Evolutionary conservation across 108 stramenopile species (phyloP).

Genomic region (Conticribra guillardii): DNA sequence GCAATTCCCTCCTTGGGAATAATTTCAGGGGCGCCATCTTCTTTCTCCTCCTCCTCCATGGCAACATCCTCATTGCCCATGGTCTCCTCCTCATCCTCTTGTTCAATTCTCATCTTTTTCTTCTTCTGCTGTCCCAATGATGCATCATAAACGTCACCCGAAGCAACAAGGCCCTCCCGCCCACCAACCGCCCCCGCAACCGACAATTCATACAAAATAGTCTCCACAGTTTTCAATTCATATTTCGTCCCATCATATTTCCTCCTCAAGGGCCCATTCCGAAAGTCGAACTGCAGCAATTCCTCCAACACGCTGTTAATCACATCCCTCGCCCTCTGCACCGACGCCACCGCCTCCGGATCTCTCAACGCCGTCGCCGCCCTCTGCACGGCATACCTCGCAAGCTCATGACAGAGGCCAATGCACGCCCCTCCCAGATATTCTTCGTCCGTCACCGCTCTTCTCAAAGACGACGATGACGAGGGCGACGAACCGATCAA

Average conservation of each 20-base stretch:
- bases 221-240: slow-evolving; percentile 77
- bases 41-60: slow-evolving; percentile 17
- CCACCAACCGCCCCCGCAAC: slow-evolving; percentile 56
- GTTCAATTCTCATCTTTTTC: slow-evolving; percentile 26
- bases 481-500: background rate
- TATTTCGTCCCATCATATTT: slow-evolving; percentile 90
- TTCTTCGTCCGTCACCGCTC: slow-evolving; percentile 75
- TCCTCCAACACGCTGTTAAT: slow-evolving; percentile 63
- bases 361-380: slow-evolving; percentile 54
- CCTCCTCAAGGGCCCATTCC: slow-evolving; percentile 91
- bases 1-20: slow-evolving; percentile 56
- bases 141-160: too few species aligned
- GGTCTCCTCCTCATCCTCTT: slow-evolving; percentile 23
- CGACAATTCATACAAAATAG: slow-evolving; percentile 85
- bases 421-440: slow-evolving; percentile 82
- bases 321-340: slow-evolving; percentile 60
- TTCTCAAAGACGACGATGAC: slow-evolving; percentile 1
- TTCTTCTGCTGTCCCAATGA: background rate
- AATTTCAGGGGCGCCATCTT: background rate
- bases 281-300: slow-evolving; percentile 86
- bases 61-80: slow-evolving; percentile 14
- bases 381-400: slow-evolving; percentile 68
- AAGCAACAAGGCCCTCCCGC: background rate
- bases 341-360: slow-evolving; percentile 47
- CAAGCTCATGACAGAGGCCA: slow-evolving; percentile 70